Evolutionary conservation across 2,329 filamentous ascomycete species (phyloP).

Genomic region (Paraphaeosphaeria sporulosa): DNA sequence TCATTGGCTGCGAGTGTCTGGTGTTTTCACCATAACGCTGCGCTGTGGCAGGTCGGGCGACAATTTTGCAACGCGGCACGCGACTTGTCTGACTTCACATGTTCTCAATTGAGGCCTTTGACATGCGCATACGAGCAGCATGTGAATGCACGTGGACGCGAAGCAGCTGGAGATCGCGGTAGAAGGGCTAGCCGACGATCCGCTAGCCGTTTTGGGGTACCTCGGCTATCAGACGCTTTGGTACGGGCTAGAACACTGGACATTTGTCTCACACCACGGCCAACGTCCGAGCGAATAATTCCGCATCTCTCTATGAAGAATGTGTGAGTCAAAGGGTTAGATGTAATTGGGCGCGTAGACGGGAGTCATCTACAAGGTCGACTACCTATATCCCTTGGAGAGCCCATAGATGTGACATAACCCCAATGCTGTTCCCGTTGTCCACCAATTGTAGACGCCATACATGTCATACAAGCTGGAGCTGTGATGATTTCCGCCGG

Average conservation of each 20-base stretch:
- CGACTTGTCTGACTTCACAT: constrained; percentile 41
- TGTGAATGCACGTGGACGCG: constrained; percentile 34
- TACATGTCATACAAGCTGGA: constrained; percentile 13
- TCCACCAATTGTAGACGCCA: background rate
- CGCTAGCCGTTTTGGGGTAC: constrained; percentile 8
- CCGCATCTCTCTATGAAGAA: background rate
- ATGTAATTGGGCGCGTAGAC: too few species aligned
- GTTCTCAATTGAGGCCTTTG: constrained; percentile 23
- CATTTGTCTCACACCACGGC: constrained; percentile 16
- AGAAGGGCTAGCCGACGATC: constrained; percentile 6
- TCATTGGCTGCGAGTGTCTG: background rate
- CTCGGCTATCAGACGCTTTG: constrained; percentile 6
- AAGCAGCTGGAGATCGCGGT: background rate
- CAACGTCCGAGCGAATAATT: background rate
- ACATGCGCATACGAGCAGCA: constrained; percentile 20
- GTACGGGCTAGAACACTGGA: constrained; percentile 5
- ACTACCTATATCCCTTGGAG: constrained; percentile 38
- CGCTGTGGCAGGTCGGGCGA: background rate
- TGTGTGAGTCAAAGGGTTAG: background rate
- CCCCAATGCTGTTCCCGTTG: constrained; percentile 18
- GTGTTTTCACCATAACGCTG: background rate
- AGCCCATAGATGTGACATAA: constrained; percentile 35
- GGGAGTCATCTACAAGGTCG: background rate
- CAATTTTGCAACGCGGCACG: constrained; percentile 23
- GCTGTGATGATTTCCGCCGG: background rate